Evolutionary conservation across 371 early-diverging fungal species (phyloP).

Genomic region (Parasitella parasitica): DNA sequence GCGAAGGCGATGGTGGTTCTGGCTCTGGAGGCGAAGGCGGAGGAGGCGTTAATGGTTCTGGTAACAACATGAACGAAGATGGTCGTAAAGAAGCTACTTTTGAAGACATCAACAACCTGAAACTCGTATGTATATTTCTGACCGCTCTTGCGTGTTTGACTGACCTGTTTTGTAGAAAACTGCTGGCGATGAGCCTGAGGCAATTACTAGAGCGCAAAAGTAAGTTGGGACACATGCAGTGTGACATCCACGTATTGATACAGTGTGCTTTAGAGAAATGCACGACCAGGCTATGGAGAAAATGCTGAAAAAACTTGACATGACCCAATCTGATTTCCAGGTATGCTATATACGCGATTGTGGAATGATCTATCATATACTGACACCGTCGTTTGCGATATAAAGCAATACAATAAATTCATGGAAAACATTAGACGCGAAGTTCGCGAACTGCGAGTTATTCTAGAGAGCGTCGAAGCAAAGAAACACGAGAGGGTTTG

Average conservation of each 20-base stretch:
- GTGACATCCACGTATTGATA: too few species aligned
- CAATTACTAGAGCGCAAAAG: conserved; percentile 60
- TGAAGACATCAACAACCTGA: conserved; percentile 64
- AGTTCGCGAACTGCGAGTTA: conserved; percentile 75
- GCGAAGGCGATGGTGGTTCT: conserved; percentile 36
- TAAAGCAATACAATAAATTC: conserved; percentile 50
- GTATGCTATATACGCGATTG: conserved; percentile 29
- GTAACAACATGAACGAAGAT: conserved; percentile 52
- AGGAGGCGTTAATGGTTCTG: conserved; percentile 45
- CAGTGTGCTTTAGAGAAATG: conserved; percentile 62
- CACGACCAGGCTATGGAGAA: conserved; percentile 69
- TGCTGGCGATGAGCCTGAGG: conserved; percentile 48
- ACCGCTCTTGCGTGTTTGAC: neutral
- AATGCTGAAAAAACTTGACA: conserved; percentile 62
- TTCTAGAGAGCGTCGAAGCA: conserved; percentile 76
- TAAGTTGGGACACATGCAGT: too few species aligned
- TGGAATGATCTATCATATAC: too few species aligned
- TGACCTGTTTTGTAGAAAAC: conserved; percentile 24
- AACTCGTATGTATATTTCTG: conserved; percentile 53
- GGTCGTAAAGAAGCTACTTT: conserved; percentile 64
- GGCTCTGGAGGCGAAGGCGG: conserved; percentile 31
- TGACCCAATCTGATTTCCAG: conserved; percentile 71
- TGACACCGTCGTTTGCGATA: neutral
- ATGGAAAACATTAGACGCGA: conserved; percentile 69
- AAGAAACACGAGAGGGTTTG: conserved; percentile 85